A percentile compares a stretch with the other conserved stretches of the same genome.
These are phyloP conservation scores for Mycena crocata DNA, from an alignment of 768 basidiomycete genomes.

Conservation along the genomic window DNA sequence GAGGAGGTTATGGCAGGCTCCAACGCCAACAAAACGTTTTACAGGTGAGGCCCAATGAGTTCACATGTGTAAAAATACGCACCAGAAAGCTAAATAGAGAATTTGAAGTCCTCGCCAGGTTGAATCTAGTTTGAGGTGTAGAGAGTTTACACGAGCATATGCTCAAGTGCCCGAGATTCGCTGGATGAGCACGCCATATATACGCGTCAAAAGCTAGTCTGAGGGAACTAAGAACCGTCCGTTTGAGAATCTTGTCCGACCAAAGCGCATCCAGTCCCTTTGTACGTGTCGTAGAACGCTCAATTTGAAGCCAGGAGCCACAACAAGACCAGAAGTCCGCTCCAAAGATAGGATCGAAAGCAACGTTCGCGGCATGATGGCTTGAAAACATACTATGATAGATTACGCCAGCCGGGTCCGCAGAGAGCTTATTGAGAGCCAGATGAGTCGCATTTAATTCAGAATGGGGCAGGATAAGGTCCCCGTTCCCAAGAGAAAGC, in stretches of 20 bases:
- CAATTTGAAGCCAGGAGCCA: no score
- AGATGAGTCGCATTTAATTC: background rate
- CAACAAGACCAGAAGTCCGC: no score
- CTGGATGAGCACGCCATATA: constrained; percentile 5
- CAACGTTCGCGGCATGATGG: no score
- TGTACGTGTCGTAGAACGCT: no score
- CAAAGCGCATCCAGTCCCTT: no score
- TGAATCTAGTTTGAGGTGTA: background rate
- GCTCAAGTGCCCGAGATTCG: constrained; percentile 10
- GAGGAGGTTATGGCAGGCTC: constrained; percentile 14
- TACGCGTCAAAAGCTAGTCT: background rate
- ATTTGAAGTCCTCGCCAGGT: constrained; percentile 5
- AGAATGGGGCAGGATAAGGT: background rate
- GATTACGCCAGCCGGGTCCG: background rate
- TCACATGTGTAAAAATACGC: background rate
- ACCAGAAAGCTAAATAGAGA: constrained; percentile 9
- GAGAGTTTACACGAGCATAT: constrained; percentile 2
- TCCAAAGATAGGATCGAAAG: no score
- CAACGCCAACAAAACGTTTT: background rate
- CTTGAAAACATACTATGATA: background rate
- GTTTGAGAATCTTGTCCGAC: background rate
- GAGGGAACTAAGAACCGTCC: no score
- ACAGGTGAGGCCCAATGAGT: background rate
- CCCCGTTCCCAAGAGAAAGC: background rate
- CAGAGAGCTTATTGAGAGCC: background rate